Base-by-base conservation (phyloP, 108 stramenopile genomes). In the Nitzschia sp. region DNA sequence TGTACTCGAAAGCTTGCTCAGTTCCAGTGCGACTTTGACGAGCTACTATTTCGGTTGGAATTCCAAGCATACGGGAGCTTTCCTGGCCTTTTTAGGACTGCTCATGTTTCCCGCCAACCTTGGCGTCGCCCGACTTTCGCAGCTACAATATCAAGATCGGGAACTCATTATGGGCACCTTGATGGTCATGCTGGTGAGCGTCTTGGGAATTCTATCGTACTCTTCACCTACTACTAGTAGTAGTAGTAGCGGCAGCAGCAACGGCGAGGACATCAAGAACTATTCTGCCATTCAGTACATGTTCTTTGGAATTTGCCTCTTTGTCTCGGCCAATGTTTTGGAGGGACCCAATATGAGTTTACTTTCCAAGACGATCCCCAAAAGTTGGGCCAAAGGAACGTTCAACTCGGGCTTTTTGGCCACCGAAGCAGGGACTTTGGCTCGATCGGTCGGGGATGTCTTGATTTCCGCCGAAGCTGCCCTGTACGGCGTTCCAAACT, bases 401-500 rank as follows among this genome's bases (percentile, higher is more conserved):
- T 87, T 94, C 66, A 97, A 97, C 73, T 79, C 83, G 60, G 96
- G 96, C 2, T 80, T 96, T 30, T 68, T 97, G 31, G 89, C 94
- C 36, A 97, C 96, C 27, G 95, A 97, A 73, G 87, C 93, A 0
- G 96, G 96, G 22, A 95, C 94, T 9, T 53, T 87, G 16, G 96
- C 94, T 13, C 73, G 96, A 58, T 89, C 81, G 13, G 55, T 85
- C 19, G 89, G 89, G 33, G 89, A 90, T 64, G 53, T 87, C 41
- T 69, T 82, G 41, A 61, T 89, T 47, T 59, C 73, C 16, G 33
- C 58, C 5, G 61, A 38, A 3, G 64, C 70, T 1, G 73, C 78
- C 17, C 66, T 66, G 52, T 52, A 41, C 26, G 88, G 88, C 16
- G 34, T 83, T 8, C 80, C 76, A 0, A 68, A 58, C 23, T 29